These are phyloP conservation scores for Psilocybe tampanensis DNA, from an alignment of 768 basidiomycete genomes.

Conservation along the genomic window DNA sequence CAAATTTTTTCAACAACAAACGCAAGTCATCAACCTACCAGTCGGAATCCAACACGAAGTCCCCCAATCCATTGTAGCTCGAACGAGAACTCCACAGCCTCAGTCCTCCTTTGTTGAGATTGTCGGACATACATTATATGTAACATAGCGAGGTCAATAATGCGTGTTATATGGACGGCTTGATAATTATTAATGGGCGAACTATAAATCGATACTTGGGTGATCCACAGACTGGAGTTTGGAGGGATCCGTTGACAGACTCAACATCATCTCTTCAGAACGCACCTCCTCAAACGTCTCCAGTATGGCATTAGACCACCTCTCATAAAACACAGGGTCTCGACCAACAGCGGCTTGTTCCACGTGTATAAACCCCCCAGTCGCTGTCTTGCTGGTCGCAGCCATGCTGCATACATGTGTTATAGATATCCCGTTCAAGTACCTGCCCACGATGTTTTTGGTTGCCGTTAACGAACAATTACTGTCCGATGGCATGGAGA, in stretches of 20 bases:
- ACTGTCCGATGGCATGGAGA: conserved; percentile 44
- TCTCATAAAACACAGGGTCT: conserved; percentile 24
- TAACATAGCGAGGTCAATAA: too few species aligned
- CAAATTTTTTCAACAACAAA: too few species aligned
- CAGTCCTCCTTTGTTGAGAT: too few species aligned
- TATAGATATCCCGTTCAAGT: conserved; percentile 39
- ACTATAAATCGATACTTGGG: background rate
- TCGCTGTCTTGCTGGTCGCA: conserved; percentile 25
- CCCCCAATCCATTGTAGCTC: too few species aligned
- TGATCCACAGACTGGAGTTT: background rate
- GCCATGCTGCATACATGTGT: conserved; percentile 30
- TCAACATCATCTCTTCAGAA: conserved; percentile 15
- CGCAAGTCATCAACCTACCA: too few species aligned
- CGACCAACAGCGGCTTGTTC: conserved; percentile 38
- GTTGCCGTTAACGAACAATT: conserved; percentile 44
- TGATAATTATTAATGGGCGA: background rate
- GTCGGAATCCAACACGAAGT: too few species aligned
- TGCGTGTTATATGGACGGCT: too few species aligned
- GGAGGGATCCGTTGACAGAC: conserved; percentile 16
- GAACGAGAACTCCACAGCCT: too few species aligned
- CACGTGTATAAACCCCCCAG: conserved; percentile 44
- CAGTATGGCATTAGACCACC: conserved; percentile 37
- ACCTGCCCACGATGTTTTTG: conserved; percentile 46
- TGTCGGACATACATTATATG: too few species aligned
- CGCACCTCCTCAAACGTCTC: conserved; percentile 30